A percentile compares a stretch with the other conserved stretches of the same genome.
Conservation (phyloP, 352 stramenopile species). For the Blastocystis sp. region DNA sequence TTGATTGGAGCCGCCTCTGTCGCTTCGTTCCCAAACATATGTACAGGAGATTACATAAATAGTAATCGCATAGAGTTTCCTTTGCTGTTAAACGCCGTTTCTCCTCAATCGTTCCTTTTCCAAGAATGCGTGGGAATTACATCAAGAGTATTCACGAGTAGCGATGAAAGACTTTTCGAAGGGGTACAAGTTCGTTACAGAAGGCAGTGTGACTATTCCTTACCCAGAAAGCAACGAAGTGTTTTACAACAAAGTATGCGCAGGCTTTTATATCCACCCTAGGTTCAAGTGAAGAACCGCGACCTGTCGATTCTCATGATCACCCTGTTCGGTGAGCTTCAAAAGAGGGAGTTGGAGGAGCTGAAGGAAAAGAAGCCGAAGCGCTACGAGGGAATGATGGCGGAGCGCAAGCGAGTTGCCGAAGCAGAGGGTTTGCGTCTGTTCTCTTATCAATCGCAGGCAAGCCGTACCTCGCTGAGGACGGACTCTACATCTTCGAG, state of each 20-base stretch:
- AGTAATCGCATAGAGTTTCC: neutral
- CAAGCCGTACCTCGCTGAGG: slow-evolving; percentile 71
- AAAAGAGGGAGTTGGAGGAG: slow-evolving; percentile 79
- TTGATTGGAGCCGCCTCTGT: neutral
- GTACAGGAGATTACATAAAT: neutral
- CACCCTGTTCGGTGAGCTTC: slow-evolving; percentile 87
- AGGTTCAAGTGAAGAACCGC: slow-evolving; percentile 92
- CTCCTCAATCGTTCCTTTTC: neutral
- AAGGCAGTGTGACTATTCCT: slow-evolving; percentile 83
- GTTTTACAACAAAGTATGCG: slow-evolving; percentile 84
- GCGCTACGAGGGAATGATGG: slow-evolving; percentile 66
- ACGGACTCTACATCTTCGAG: slow-evolving; percentile 93
- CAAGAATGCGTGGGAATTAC: neutral
- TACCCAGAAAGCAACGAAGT: slow-evolving; percentile 84
- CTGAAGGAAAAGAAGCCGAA: slow-evolving; percentile 75
- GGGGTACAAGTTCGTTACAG: slow-evolving; percentile 71
- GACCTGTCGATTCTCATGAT: slow-evolving; percentile 97
- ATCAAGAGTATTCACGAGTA: neutral
- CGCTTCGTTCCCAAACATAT: neutral
- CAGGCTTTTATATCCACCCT: neutral
- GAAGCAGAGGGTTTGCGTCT: slow-evolving; percentile 58
- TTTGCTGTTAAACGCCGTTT: neutral
- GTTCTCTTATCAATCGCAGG: slow-evolving; percentile 14
- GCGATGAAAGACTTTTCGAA: slow-evolving; percentile 56
- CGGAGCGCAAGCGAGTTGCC: slow-evolving; percentile 69